These are phyloP conservation scores for Immersiella caudata DNA, from an alignment of 495 filamentous ascomycete species.

Conservation along the genomic window DNA sequence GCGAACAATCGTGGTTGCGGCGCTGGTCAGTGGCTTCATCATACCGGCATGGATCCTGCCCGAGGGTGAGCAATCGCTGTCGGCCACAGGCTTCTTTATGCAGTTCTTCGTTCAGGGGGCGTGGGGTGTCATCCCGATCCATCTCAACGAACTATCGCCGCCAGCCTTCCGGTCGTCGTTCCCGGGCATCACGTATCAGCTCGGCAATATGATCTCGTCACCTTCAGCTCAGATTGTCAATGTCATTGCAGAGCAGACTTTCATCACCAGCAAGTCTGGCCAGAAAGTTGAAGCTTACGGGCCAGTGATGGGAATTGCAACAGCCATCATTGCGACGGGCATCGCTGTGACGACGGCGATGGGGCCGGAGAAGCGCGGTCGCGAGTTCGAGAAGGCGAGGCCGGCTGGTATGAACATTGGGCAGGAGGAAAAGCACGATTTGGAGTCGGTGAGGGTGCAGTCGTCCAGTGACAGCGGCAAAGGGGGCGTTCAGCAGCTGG, in stretches of 20 bases:
- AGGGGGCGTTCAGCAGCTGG: background rate
- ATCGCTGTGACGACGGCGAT: slow-evolving; percentile 63
- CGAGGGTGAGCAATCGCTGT: slow-evolving; percentile 56
- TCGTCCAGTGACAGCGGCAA: background rate
- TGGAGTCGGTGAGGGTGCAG: background rate
- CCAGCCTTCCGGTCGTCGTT: slow-evolving; percentile 72
- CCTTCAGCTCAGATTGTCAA: slow-evolving; percentile 74
- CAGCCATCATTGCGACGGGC: slow-evolving; percentile 66
- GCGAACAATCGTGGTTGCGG: slow-evolving; percentile 62
- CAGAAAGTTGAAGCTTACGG: slow-evolving; percentile 65
- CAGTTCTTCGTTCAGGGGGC: slow-evolving; percentile 81
- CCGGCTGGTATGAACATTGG: slow-evolving; percentile 56
- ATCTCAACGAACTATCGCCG: slow-evolving; percentile 76
- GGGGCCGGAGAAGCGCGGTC: slow-evolving; percentile 68
- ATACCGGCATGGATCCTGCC: slow-evolving; percentile 77
- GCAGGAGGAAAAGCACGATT: background rate
- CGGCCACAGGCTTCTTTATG: slow-evolving; percentile 70
- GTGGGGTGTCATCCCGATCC: slow-evolving; percentile 78
- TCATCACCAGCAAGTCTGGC: slow-evolving; percentile 51
- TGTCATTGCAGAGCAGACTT: slow-evolving; percentile 60
- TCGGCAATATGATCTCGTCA: slow-evolving; percentile 76
- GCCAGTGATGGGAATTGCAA: slow-evolving; percentile 68
- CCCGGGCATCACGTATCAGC: slow-evolving; percentile 69
- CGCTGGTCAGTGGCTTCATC: slow-evolving; percentile 58
- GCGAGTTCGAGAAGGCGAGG: slow-evolving; percentile 64